Conservation (phyloP, 2,329 filamentous ascomycete species). For the Aspergillaceae sp. region DNA sequence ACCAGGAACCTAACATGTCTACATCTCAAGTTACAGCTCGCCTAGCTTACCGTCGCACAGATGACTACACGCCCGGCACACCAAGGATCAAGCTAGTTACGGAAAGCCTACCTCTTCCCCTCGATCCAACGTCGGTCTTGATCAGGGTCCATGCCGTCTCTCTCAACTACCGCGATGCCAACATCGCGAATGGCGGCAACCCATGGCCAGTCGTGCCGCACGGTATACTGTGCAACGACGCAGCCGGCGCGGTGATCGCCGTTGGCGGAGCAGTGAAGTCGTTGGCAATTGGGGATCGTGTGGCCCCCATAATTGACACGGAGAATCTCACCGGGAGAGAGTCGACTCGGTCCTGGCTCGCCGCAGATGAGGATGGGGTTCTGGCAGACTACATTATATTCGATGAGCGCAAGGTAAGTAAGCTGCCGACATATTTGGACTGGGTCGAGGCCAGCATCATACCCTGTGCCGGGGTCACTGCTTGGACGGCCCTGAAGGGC, state of each 20-base stretch:
- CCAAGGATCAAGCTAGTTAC: slow-evolving; percentile 28
- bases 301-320: slow-evolving; percentile 32
- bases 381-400: slow-evolving; percentile 37
- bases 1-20: slow-evolving; percentile 2
- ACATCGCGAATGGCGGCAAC: slow-evolving; percentile 25
- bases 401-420: slow-evolving; percentile 30
- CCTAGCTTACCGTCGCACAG: slow-evolving; percentile 25
- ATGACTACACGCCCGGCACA: slow-evolving; percentile 22
- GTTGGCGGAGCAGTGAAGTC: slow-evolving; percentile 28
- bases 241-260: slow-evolving; percentile 34
- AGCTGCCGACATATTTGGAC: slow-evolving; percentile 30
- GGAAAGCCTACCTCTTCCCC: slow-evolving; percentile 23
- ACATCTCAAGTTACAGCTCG: slow-evolving; percentile 7
- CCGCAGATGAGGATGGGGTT: slow-evolving; percentile 38
- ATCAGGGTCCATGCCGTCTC: slow-evolving; percentile 16
- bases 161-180: slow-evolving; percentile 17
- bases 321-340: slow-evolving; percentile 34
- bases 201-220: slow-evolving; percentile 31
- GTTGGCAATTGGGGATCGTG: slow-evolving; percentile 30
- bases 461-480: slow-evolving; percentile 39
- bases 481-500: slow-evolving; percentile 39
- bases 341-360: slow-evolving; percentile 34
- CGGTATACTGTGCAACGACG: slow-evolving; percentile 33
- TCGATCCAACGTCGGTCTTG: slow-evolving; percentile 20
- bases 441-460: slow-evolving; percentile 32